Evolutionary conservation across 768 basidiomycete species (phyloP).

Genomic region (Tylopilus vinaceipallidus): DNA sequence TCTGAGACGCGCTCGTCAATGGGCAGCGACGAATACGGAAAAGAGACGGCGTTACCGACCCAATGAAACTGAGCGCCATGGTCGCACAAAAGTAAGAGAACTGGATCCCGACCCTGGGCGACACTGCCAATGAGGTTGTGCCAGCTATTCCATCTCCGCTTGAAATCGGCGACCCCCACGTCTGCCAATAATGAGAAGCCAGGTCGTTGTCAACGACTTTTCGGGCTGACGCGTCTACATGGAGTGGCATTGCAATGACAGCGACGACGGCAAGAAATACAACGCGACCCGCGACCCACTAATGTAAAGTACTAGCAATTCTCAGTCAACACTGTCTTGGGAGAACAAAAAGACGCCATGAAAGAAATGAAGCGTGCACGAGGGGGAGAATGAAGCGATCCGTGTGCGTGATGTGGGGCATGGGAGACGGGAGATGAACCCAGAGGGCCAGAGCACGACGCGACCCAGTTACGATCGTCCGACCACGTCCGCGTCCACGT

Average conservation of each 20-base stretch:
- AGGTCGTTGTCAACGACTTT: no score
- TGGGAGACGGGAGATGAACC: neutral
- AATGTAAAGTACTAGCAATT: neutral
- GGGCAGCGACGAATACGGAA: conserved; percentile 9
- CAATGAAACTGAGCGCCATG: conserved; percentile 78
- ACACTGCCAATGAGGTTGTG: conserved; percentile 9
- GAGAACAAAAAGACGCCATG: no score
- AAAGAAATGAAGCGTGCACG: neutral
- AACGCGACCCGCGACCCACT: conserved; percentile 9
- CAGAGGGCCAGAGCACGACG: no score
- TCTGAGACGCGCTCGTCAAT: conserved; percentile 45
- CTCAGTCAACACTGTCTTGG: neutral
- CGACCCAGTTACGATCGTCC: conserved; percentile 18
- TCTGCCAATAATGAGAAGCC: no score
- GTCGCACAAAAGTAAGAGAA: conserved; percentile 24
- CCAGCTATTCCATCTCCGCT: conserved; percentile 29
- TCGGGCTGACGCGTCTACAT: no score
- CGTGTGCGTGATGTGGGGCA: conserved; percentile 5
- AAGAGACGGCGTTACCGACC: conserved; percentile 38
- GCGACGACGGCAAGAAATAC: conserved; percentile 6
- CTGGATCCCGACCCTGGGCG: conserved; percentile 13
- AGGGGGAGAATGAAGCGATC: conserved; percentile 15
- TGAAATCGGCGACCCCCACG: conserved; percentile 3
- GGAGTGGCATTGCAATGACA: no score
- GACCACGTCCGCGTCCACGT: conserved; percentile 28